Percentiles rank a stretch among this genome's conserved stretches.
Evolutionary conservation across 495 filamentous ascomycete genomes (phyloP).

Genomic region (Lophium mytilinum): DNA sequence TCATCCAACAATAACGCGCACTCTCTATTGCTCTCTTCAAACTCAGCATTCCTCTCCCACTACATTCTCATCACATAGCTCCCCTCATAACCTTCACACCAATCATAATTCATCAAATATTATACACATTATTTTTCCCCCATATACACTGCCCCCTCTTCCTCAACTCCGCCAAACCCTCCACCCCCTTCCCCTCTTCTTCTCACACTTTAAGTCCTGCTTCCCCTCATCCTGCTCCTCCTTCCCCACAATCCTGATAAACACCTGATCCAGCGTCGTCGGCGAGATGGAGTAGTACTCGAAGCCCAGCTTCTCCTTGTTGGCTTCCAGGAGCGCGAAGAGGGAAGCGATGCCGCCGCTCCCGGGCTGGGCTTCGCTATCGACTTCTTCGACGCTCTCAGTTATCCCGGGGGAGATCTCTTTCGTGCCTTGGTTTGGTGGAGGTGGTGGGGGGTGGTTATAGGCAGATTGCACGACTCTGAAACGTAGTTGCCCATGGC

Average conservation of each 20-base stretch:
- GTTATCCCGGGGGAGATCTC: neutral
- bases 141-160: neutral
- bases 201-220: neutral
- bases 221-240: slow-evolving; percentile 45
- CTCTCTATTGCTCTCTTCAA: no score
- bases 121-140: neutral
- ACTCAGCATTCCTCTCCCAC: no score
- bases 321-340: slow-evolving; percentile 62
- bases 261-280: slow-evolving; percentile 84
- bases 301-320: slow-evolving; percentile 56
- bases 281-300: slow-evolving; percentile 75
- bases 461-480: neutral
- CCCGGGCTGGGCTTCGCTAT: no score
- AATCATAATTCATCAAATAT: no score
- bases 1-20: no score
- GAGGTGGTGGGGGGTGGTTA: no score
- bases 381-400: neutral
- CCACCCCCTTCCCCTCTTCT: neutral
- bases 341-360: slow-evolving; percentile 47
- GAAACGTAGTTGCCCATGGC: neutral
- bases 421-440: neutral
- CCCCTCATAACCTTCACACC: no score
- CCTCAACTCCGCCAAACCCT: slow-evolving; percentile 1
- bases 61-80: no score
- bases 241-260: slow-evolving; percentile 73